Evolutionary conservation across 805 yeast species (phyloP).

Genomic region (Cyberlindnera euphorbiae): DNA sequence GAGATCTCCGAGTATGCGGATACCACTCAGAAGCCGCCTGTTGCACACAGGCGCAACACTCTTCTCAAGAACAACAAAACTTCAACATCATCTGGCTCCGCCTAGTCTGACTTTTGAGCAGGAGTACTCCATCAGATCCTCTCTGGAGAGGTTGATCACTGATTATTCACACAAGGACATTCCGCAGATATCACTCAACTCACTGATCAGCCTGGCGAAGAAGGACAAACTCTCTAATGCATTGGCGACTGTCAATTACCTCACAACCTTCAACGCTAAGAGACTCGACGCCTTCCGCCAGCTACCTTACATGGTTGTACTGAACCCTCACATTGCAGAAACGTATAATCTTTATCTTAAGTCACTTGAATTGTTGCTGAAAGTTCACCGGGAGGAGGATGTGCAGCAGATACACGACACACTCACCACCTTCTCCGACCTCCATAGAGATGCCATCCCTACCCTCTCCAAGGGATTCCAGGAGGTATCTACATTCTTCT

Average conservation of each 20-base stretch:
- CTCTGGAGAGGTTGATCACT: conserved; percentile 53
- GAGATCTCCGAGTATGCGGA: no score
- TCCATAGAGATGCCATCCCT: conserved; percentile 83
- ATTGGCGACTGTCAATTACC: conserved; percentile 49
- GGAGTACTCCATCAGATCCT: conserved; percentile 53
- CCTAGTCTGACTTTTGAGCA: conserved; percentile 35
- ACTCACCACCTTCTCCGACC: conserved; percentile 56
- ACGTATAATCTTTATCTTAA: conserved; percentile 70
- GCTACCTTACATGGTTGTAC: conserved; percentile 77
- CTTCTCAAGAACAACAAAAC: conserved; percentile 14
- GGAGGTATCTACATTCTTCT: conserved; percentile 49
- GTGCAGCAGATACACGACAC: conserved; percentile 46
- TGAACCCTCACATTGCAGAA: conserved; percentile 82
- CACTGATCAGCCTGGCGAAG: conserved; percentile 38
- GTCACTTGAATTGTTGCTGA: conserved; percentile 52
- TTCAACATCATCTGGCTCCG: conserved; percentile 19
- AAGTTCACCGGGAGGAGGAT: conserved; percentile 37
- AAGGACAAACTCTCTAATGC: conserved; percentile 33
- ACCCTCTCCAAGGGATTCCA: conserved; percentile 76
- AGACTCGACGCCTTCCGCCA: conserved; percentile 65
- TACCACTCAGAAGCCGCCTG: conserved; percentile 2
- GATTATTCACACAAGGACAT: conserved; percentile 49
- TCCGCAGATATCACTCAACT: conserved; percentile 48
- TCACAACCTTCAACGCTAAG: conserved; percentile 62
- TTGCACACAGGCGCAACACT: conserved; percentile 4